Evolutionary conservation across 2,329 filamentous ascomycete species (phyloP).

Genomic region (Dactylella cylindrospora): DNA sequence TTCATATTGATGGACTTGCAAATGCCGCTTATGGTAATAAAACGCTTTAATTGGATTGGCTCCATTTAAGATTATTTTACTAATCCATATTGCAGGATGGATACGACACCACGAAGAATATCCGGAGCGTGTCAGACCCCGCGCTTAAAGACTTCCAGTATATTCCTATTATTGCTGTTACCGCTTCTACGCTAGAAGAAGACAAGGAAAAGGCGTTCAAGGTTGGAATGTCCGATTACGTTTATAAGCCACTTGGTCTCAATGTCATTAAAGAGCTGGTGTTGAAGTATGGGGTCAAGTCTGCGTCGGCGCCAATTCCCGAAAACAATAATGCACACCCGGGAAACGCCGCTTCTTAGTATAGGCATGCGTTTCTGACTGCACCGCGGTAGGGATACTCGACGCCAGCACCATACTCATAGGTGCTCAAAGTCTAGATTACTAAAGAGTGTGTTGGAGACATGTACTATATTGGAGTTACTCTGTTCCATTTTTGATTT

Average conservation of each 20-base stretch:
- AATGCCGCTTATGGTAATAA: conserved; percentile 48
- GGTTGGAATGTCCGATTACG: conserved; percentile 47
- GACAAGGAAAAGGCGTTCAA: conserved; percentile 46
- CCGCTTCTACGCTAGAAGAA: conserved; percentile 44
- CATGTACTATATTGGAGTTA: too few relatives aligned
- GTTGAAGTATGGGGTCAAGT: conserved; percentile 26
- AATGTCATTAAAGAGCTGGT: conserved; percentile 45
- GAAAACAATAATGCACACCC: conserved; percentile 3
- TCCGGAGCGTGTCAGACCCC: conserved; percentile 44
- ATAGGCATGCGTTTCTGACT: conserved; percentile 28
- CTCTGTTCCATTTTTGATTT: too few relatives aligned
- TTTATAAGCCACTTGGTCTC: conserved; percentile 46
- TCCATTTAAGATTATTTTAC: too few relatives aligned
- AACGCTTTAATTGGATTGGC: too few relatives aligned
- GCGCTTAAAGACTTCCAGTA: conserved; percentile 43
- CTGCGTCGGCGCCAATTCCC: background rate
- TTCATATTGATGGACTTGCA: conserved; percentile 49
- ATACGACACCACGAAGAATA: conserved; percentile 46
- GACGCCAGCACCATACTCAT: too few relatives aligned
- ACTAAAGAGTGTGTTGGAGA: too few relatives aligned
- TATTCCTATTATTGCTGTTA: conserved; percentile 47
- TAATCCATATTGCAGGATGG: conserved; percentile 31
- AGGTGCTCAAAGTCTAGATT: too few relatives aligned
- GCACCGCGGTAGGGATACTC: conserved; percentile 18
- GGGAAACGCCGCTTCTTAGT: conserved; percentile 29